Conservation (phyloP, 331 rosid genomes). For the Spiraea crenata region DNA sequence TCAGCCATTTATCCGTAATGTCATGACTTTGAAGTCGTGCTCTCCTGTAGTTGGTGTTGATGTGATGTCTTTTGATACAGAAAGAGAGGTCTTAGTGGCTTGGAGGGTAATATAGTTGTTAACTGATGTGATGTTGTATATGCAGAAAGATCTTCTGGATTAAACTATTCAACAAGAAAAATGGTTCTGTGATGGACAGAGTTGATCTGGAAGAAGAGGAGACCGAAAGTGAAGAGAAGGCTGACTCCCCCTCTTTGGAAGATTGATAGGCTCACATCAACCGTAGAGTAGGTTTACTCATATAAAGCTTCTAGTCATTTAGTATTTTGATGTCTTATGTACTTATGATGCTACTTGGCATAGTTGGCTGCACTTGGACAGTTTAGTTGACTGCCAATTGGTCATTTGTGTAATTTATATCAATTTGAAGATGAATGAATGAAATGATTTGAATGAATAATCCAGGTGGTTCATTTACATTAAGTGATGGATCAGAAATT, state of each 20-base stretch:
- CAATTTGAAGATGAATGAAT: too few species aligned
- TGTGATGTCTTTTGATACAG: constrained; percentile 86
- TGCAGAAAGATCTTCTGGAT: constrained; percentile 64
- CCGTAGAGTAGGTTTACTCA: too few species aligned
- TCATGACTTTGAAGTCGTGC: constrained; percentile 94
- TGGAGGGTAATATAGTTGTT: constrained; percentile 77
- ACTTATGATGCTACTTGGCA: too few species aligned
- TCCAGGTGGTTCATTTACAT: too few species aligned
- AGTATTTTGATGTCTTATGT: too few species aligned
- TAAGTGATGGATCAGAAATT: too few species aligned
- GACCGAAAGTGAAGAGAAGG: constrained; percentile 30
- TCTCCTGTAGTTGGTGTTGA: constrained; percentile 95
- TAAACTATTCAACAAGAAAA: constrained; percentile 81
- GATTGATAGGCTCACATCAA: too few species aligned
- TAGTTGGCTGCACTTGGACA: too few species aligned
- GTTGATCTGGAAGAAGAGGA: constrained; percentile 32
- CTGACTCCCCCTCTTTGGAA: constrained; percentile 39
- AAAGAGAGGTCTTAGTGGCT: constrained; percentile 84
- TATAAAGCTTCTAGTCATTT: too few species aligned
- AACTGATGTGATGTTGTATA: constrained; percentile 1
- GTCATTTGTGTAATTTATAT: too few species aligned
- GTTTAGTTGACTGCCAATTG: too few species aligned
- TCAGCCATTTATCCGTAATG: constrained; percentile 76
- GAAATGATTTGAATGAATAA: too few species aligned
- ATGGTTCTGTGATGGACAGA: constrained; percentile 58